phyloP scores from a whole-genome alignment of 768 basidiomycete species.

The Gyrodon lividus region DNA sequence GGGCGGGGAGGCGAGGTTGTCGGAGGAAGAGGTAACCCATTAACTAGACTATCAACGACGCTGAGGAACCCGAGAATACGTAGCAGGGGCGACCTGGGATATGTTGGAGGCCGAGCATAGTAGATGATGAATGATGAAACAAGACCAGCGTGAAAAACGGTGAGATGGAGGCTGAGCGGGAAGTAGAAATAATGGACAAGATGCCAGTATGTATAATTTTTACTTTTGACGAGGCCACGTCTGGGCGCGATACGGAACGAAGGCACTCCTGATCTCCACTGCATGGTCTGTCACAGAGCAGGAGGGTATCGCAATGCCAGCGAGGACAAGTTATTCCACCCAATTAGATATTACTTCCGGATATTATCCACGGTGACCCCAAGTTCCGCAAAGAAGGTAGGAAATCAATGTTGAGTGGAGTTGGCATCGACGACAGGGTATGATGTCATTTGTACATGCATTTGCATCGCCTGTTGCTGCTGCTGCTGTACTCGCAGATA shows the following conservation, averaged over 20 bases:
- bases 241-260: neutral
- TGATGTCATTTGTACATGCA: constrained; percentile 25
- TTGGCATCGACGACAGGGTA: constrained; percentile 17
- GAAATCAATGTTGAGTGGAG: constrained; percentile 15
- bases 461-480: constrained; percentile 32
- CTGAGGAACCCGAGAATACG: constrained; percentile 5
- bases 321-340: neutral
- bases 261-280: neutral
- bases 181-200: constrained; percentile 26
- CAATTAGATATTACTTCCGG: constrained; percentile 3
- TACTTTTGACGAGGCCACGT: constrained; percentile 26
- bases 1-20: neutral
- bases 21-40: neutral
- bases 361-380: neutral
- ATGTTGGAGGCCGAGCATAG: constrained; percentile 31
- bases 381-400: neutral
- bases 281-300: neutral
- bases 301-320: constrained; percentile 17
- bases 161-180: constrained; percentile 3
- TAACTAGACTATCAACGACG: constrained; percentile 8
- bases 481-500: constrained; percentile 36
- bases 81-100: constrained; percentile 28
- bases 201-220: constrained; percentile 37
- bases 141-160: constrained; percentile 9
- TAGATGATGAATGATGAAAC: constrained; percentile 10